These are phyloP conservation scores for Clarireedia hainanense DNA, from an alignment of 2,329 filamentous ascomycete genomes.

Conservation along the genomic window DNA sequence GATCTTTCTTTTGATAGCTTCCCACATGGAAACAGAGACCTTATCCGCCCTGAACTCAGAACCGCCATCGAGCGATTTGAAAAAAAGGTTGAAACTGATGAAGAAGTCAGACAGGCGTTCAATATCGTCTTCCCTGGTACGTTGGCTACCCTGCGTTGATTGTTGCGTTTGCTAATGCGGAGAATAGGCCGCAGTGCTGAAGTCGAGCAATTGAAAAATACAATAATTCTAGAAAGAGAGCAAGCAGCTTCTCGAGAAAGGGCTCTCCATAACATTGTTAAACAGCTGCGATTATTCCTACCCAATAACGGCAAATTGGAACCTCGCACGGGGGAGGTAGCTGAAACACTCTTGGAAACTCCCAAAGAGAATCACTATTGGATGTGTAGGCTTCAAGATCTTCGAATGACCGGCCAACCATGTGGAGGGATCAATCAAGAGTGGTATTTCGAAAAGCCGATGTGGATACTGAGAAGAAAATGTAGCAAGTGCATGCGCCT, in stretches of 20 bases:
- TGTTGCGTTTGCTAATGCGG: not conserved
- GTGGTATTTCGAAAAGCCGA: not conserved
- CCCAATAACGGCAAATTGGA: no score
- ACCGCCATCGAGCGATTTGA: constrained; percentile 3
- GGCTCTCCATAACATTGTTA: constrained; percentile 37
- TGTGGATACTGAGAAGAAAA: constrained; percentile 3
- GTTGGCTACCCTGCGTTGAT: not conserved
- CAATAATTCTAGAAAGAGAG: not conserved
- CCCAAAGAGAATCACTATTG: not conserved
- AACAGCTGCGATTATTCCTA: not conserved
- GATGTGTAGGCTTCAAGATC: not conserved
- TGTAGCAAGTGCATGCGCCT: constrained; percentile 5
- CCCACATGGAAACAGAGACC: not conserved
- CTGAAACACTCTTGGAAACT: not conserved
- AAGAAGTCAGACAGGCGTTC: not conserved
- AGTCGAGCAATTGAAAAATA: constrained; percentile 1
- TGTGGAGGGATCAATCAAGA: constrained; percentile 2
- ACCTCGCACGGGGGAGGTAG: no score
- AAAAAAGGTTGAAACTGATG: not conserved
- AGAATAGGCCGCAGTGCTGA: not conserved
- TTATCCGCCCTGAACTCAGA: constrained; percentile 1
- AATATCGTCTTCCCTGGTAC: constrained; percentile 3
- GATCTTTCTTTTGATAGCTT: not conserved
- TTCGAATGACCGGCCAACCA: not conserved
- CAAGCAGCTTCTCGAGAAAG: constrained; percentile 11